phyloP scores from a whole-genome alignment of 352 stramenopile genomes.

The Peronosclerospora sorghi region DNA sequence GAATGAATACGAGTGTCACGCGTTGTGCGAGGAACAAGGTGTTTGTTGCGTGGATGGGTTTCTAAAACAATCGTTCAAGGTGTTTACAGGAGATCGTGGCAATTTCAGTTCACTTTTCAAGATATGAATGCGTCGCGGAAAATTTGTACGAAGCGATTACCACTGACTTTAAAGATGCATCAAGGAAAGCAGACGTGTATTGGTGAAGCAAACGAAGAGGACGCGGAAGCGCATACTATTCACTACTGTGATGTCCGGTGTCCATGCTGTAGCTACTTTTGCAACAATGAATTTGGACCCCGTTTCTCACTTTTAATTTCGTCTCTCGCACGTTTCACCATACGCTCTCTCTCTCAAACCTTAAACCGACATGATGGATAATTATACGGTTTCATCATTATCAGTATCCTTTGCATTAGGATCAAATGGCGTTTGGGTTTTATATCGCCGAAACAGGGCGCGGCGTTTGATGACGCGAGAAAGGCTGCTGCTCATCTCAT shows the following conservation, averaged over 20 bases:
- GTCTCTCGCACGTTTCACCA: too few species aligned
- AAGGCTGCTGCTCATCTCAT: too few species aligned
- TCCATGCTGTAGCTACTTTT: constrained; percentile 68
- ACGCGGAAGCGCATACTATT: constrained; percentile 6
- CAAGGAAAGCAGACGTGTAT: constrained; percentile 35
- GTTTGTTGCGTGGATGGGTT: constrained; percentile 63
- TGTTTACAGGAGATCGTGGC: constrained; percentile 40
- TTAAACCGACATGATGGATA: too few species aligned
- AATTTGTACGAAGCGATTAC: constrained; percentile 36
- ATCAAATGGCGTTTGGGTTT: too few species aligned
- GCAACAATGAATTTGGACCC: too few species aligned
- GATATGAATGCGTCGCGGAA: constrained; percentile 73
- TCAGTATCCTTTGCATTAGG: too few species aligned
- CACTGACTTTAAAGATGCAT: constrained; percentile 35
- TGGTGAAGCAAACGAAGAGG: constrained; percentile 4
- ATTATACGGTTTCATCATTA: too few species aligned
- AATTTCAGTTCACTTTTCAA: constrained; percentile 58
- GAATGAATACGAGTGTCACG: constrained; percentile 40
- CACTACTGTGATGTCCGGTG: constrained; percentile 66
- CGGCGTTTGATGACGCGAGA: too few species aligned
- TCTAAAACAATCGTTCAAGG: constrained; percentile 57
- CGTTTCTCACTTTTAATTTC: too few species aligned
- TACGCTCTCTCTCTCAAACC: too few species aligned
- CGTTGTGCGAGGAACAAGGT: constrained; percentile 38
- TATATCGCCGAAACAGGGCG: too few species aligned